These are phyloP conservation scores for Mycena albidolilacea DNA, from an alignment of 768 basidiomycete genomes.

Conservation along the genomic window DNA sequence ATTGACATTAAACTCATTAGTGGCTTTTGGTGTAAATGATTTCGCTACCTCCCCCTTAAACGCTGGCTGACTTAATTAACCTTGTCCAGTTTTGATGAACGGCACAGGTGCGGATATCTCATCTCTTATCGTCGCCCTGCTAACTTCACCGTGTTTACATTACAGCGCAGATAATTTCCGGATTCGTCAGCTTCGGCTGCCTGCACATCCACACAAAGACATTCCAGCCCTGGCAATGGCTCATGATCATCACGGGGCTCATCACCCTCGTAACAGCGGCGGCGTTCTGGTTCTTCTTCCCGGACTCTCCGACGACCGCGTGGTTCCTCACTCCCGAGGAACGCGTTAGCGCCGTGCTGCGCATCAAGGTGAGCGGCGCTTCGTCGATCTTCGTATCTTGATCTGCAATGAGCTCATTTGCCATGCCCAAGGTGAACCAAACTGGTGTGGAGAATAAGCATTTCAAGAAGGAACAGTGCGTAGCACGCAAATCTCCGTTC, in stretches of 20 bases:
- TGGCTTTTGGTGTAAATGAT: slow-evolving; percentile 43
- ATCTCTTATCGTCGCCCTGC: too few relatives aligned
- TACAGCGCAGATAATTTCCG: slow-evolving; percentile 77
- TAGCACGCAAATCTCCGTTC: background rate
- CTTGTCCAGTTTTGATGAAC: slow-evolving; percentile 73
- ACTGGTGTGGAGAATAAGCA: slow-evolving; percentile 79
- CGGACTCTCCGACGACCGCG: too few relatives aligned
- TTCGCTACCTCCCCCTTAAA: too few relatives aligned
- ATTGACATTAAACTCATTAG: too few relatives aligned
- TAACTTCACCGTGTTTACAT: too few relatives aligned
- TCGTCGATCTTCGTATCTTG: too few relatives aligned
- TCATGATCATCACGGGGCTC: slow-evolving; percentile 67
- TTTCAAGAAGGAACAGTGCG: slow-evolving; percentile 73
- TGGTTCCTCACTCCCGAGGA: slow-evolving; percentile 39
- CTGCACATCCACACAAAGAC: slow-evolving; percentile 70
- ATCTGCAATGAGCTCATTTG: too few relatives aligned
- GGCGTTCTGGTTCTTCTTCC: slow-evolving; percentile 56
- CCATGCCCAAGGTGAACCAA: slow-evolving; percentile 61
- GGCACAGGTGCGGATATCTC: slow-evolving; percentile 61
- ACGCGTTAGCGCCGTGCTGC: slow-evolving; percentile 63
- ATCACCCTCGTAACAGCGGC: slow-evolving; percentile 59
- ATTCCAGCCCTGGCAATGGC: slow-evolving; percentile 85
- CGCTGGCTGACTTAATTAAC: too few relatives aligned
- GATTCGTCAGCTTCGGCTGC: slow-evolving; percentile 77
- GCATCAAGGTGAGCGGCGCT: slow-evolving; percentile 52